Conservation (phyloP, 768 basidiomycete species). For the Termitomyces sp. region DNA sequence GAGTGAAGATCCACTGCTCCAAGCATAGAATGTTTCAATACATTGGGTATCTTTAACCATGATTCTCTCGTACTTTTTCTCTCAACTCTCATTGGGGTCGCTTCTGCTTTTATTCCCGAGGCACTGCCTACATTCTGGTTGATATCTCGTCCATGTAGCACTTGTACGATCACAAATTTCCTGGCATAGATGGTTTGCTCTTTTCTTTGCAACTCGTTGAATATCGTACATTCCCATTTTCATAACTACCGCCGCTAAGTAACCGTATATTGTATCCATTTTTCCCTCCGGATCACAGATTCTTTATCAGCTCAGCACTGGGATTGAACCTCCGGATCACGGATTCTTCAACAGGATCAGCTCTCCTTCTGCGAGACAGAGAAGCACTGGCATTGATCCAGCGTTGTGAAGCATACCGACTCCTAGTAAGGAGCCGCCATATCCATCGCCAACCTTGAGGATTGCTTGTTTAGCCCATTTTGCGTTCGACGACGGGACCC, state of each 20-base stretch:
- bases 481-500: slow-evolving; percentile 42
- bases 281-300: slow-evolving; percentile 3
- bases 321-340: slow-evolving; percentile 19
- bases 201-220: slow-evolving; percentile 9
- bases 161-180: slow-evolving; percentile 19
- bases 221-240: slow-evolving; percentile 13
- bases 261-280: slow-evolving; percentile 11
- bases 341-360: slow-evolving; percentile 50
- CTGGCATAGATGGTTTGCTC: slow-evolving; percentile 17
- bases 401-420: slow-evolving; percentile 45
- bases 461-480: slow-evolving; percentile 77
- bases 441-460: slow-evolving; percentile 64
- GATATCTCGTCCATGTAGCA: slow-evolving; percentile 24
- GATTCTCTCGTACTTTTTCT: slow-evolving; percentile 12
- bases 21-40: slow-evolving; percentile 17
- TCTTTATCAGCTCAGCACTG: slow-evolving; percentile 56
- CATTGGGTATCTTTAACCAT: slow-evolving; percentile 12
- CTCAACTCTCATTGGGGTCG: slow-evolving; percentile 14
- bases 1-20: slow-evolving; percentile 52
- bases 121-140: slow-evolving; percentile 18
- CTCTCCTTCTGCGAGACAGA: slow-evolving; percentile 75
- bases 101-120: slow-evolving; percentile 19
- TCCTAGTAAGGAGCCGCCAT: slow-evolving; percentile 73
- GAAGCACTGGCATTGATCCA: slow-evolving; percentile 34
- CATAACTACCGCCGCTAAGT: slow-evolving; percentile 4